These are phyloP conservation scores for Lasiodiplodia citricola DNA, from an alignment of 2,329 filamentous ascomycete species.

Conservation along the genomic window DNA sequence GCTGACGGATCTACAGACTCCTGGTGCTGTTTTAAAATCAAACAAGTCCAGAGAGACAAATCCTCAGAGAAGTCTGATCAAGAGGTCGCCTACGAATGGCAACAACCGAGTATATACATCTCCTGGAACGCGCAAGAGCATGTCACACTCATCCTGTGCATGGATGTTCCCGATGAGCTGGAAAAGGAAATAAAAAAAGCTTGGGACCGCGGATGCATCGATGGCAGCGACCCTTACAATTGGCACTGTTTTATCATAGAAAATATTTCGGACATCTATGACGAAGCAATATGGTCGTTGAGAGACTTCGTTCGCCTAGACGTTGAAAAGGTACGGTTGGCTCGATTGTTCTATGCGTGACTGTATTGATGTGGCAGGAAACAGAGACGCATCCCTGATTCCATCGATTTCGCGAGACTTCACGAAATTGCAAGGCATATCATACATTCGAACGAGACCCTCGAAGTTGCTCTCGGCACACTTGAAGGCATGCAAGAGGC, in stretches of 20 bases:
- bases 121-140: not conserved
- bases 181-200: not conserved
- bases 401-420: not conserved
- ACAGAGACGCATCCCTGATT: not conserved
- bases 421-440: slow-evolving; percentile 17
- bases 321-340: slow-evolving; percentile 1
- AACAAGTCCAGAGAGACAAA: not conserved
- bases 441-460: slow-evolving; percentile 11
- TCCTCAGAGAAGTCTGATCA: no score
- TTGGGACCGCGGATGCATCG: not conserved
- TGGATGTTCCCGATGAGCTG: not conserved
- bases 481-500: slow-evolving; percentile 6
- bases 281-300: not conserved
- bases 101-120: slow-evolving; percentile 1
- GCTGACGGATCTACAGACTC: not conserved
- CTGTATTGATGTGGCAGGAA: not conserved
- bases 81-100: not conserved
- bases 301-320: not conserved
- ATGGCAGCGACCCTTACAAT: not conserved
- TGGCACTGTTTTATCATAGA: not conserved
- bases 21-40: slow-evolving; percentile 22
- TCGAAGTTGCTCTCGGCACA: slow-evolving; percentile 9
- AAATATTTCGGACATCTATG: not conserved
- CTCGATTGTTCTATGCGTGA: no score
- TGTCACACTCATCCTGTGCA: not conserved